These are phyloP conservation scores for Uromyces viciae-fabae DNA, from an alignment of 1,284 basidiomycete species.

Conservation along the genomic window DNA sequence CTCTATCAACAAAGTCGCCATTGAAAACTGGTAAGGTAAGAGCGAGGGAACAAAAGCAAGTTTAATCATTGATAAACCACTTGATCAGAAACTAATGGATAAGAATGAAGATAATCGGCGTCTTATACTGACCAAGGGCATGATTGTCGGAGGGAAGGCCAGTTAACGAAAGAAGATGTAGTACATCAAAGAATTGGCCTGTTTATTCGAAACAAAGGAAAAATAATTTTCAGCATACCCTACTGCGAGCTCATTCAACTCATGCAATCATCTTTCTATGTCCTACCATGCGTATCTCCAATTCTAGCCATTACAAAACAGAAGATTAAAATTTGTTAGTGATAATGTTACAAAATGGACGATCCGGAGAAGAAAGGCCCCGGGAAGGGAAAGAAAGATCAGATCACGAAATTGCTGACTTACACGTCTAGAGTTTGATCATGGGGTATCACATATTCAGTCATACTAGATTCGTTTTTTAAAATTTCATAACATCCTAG, in stretches of 20 bases:
- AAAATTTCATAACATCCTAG: conserved; percentile 78
- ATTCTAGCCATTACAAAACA: conserved; percentile 12
- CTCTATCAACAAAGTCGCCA: conserved; percentile 89
- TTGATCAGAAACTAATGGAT: conserved; percentile 63
- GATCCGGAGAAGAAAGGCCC: not conserved
- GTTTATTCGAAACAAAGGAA: no score
- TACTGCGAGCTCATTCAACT: no score
- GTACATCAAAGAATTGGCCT: conserved; percentile 92
- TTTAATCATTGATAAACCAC: conserved; percentile 63
- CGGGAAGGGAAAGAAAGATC: not conserved
- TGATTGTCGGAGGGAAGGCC: conserved; percentile 58
- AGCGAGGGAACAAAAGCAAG: conserved; percentile 69
- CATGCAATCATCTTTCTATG: conserved; percentile 19
- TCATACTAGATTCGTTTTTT: conserved; percentile 73
- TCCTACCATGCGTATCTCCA: conserved; percentile 46
- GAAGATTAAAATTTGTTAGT: conserved; percentile 60
- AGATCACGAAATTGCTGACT: no score
- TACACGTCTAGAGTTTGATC: conserved; percentile 83
- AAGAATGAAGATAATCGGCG: not conserved
- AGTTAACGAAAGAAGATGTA: conserved; percentile 81
- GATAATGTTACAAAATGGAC: not conserved
- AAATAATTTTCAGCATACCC: no score
- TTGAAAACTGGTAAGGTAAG: conserved; percentile 35
- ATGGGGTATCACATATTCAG: conserved; percentile 71
- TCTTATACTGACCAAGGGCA: conserved; percentile 41